phyloP scores from a whole-genome alignment of 495 filamentous ascomycete genomes.

The Amorphotheca resinae region DNA sequence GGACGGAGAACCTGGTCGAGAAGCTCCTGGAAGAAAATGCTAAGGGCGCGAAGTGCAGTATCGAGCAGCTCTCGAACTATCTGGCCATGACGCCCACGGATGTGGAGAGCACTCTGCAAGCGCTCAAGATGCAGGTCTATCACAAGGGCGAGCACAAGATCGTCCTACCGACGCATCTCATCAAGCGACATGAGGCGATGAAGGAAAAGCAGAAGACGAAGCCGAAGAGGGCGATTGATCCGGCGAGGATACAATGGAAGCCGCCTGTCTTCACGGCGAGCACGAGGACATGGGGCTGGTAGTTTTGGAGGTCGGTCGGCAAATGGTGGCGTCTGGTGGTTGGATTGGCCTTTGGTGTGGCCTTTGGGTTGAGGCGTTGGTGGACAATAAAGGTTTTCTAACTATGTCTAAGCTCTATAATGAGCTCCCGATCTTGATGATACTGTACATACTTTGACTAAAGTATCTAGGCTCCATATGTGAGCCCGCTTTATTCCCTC shows the following conservation, averaged over 20 bases:
- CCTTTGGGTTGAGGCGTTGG: too few species aligned
- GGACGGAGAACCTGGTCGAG: conserved; percentile 88
- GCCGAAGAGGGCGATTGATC: conserved; percentile 58
- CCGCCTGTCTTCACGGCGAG: conserved; percentile 88
- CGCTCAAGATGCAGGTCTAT: conserved; percentile 87
- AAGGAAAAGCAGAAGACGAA: conserved; percentile 67
- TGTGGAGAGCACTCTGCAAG: conserved; percentile 84
- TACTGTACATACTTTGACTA: too few species aligned
- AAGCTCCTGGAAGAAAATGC: conserved; percentile 53
- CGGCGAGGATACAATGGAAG: conserved; percentile 79
- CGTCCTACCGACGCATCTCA: conserved; percentile 57
- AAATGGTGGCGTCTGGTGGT: too few species aligned
- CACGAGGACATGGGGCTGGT: conserved; percentile 94
- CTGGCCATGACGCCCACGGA: conserved; percentile 92
- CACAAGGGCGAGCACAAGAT: conserved; percentile 92
- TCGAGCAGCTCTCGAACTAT: conserved; percentile 65
- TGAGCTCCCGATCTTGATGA: too few species aligned
- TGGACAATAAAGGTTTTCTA: too few species aligned
- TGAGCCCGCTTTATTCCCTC: too few species aligned
- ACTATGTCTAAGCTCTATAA: too few species aligned
- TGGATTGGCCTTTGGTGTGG: too few species aligned
- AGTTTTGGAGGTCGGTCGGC: too few species aligned
- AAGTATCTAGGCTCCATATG: too few species aligned
- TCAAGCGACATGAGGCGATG: conserved; percentile 48
- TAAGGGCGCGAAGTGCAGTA: conserved; percentile 53